Percentiles rank a stretch among this genome's conserved stretches.
phyloP scores from a whole-genome alignment of 129 eudicot genomes.

The Logfia minima region DNA sequence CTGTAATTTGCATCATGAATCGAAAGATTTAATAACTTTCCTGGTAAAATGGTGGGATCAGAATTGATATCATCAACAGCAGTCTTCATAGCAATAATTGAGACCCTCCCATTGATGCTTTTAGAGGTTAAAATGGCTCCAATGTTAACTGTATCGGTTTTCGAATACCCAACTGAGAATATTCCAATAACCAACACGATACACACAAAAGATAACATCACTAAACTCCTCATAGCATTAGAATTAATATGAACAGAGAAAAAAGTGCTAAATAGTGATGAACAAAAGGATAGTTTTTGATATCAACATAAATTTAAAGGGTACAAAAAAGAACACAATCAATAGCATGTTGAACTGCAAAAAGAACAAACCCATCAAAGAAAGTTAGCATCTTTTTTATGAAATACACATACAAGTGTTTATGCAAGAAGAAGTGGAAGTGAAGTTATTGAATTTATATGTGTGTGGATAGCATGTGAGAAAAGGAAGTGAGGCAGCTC shows the following conservation, averaged over 20 bases:
- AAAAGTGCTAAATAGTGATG: background rate
- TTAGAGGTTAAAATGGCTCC: conserved; percentile 64
- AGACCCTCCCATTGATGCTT: conserved; percentile 55
- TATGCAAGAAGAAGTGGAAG: background rate
- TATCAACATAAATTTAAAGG: background rate
- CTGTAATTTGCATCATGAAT: conserved; percentile 73
- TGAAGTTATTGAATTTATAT: background rate
- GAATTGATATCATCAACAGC: conserved; percentile 86
- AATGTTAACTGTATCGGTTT: conserved; percentile 47
- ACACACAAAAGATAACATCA: conserved; percentile 27
- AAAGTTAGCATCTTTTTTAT: conserved; percentile 29
- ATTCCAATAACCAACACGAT: conserved; percentile 28
- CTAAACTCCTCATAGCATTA: conserved; percentile 32
- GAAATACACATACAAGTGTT: background rate
- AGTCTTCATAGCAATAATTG: conserved; percentile 73
- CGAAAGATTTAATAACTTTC: conserved; percentile 49
- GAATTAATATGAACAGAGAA: background rate
- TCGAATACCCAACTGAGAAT: conserved; percentile 18
- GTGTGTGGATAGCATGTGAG: conserved; percentile 17
- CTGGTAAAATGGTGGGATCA: conserved; percentile 60
- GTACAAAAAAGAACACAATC: background rate
- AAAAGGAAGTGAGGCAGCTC: conserved; percentile 1
- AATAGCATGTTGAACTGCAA: conserved; percentile 9
- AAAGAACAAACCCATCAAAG: conserved; percentile 30
- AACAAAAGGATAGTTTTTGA: background rate